Base-by-base conservation (phyloP, 371 early-diverging fungal genomes). In the Mucor velutinosus region DNA sequence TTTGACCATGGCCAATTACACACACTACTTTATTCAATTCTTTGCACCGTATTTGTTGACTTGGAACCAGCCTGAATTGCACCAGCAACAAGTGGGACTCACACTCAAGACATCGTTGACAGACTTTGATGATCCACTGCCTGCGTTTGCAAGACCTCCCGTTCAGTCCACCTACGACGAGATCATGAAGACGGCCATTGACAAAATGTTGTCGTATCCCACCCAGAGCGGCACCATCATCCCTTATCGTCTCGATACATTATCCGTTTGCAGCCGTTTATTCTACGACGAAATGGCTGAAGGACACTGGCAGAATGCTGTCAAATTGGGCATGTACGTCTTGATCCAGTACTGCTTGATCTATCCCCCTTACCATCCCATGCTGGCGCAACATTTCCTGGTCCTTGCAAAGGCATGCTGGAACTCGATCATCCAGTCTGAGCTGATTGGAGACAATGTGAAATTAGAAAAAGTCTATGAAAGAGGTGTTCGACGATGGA, bases 311-410 rank as follows among this genome's bases (percentile, higher is more conserved):
- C 53, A 68, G 25, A 70, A 82, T 51, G 87, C 89, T 0, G 79
- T 86, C 57, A 80, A 77, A 65, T 70, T 87, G 12, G 86, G 88
- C 62, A 80, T 83, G 75, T 87, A 87, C 57, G 80, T 92, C 3
- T 67, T 92, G 58, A 83, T 88, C 0, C 83, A 90, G 53, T 93
- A 94, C 65, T 64, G 86, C 23, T 60, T 90, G 64, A 82, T 86
- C 11, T 93, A 92, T 62, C 91, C 90, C 25, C 85, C 88, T 5
- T 86, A 85, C 66, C 92, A 93, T 65, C 92, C 94, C 7, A 79
- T 94, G 64, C 69, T 92, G 11, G 90, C 87, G 4, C 81, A 87
- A 37, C 92, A 92, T 65, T 79, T 84, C 37, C 70, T 92, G 49
- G 76, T 85, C 27, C 66, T 88, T 17, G 88, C 89, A 32, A 91